These are phyloP conservation scores for Fraxinus baroniana DNA, from an alignment of 305 asterid genomes.

Conservation along the genomic window DNA sequence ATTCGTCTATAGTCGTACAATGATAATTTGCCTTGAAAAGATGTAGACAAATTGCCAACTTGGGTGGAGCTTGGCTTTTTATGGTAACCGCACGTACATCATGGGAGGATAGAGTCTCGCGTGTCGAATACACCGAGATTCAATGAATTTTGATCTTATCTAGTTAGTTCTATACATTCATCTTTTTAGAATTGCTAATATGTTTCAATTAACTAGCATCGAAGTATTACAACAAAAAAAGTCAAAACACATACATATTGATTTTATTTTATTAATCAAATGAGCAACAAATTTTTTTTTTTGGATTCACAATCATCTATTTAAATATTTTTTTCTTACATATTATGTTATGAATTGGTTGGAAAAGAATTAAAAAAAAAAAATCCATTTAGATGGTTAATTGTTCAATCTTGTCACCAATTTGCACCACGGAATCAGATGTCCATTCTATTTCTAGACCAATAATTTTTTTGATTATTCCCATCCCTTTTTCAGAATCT, in stretches of 20 bases:
- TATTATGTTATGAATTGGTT: background rate
- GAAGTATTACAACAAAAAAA: background rate
- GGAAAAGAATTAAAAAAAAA: background rate
- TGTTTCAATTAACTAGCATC: background rate
- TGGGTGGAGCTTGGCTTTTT: no score
- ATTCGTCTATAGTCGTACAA: background rate
- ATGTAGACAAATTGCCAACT: background rate
- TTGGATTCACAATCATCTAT: background rate
- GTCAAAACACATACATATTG: no score
- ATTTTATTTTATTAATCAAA: background rate
- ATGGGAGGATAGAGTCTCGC: background rate
- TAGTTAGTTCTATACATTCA: background rate
- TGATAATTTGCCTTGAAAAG: background rate
- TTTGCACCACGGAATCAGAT: background rate
- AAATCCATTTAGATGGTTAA: background rate
- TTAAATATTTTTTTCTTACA: background rate
- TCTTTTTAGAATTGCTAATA: background rate
- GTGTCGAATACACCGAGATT: background rate
- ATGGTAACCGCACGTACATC: no score
- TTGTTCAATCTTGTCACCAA: conserved; percentile 10
- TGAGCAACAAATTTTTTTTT: background rate
- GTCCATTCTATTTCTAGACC: conserved; percentile 10
- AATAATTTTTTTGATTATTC: conserved; percentile 24
- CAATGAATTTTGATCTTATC: background rate
- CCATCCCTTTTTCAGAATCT: conserved; percentile 34